Evolutionary conservation across 805 yeast genomes (phyloP).

Genomic region (Pichia phayaonensis): DNA sequence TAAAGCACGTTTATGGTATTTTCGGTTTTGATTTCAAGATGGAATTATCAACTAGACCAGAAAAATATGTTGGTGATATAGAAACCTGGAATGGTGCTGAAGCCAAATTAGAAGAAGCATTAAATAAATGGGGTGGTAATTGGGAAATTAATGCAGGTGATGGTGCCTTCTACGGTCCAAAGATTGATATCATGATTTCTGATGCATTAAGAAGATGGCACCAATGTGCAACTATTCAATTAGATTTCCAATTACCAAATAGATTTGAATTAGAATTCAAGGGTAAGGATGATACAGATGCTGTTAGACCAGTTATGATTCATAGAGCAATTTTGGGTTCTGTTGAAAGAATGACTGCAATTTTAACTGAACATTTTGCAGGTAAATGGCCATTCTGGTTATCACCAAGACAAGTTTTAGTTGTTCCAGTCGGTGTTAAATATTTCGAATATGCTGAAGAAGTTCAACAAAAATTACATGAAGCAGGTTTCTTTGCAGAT

Average conservation of each 20-base stretch:
- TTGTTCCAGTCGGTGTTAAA: constrained; percentile 95
- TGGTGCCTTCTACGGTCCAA: constrained; percentile 95
- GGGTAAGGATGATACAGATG: constrained; percentile 52
- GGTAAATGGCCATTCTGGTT: constrained; percentile 99
- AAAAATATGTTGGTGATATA: constrained; percentile 87
- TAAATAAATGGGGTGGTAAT: constrained; percentile 75
- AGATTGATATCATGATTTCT: constrained; percentile 91
- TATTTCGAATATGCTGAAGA: constrained; percentile 84
- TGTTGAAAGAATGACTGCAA: constrained; percentile 98
- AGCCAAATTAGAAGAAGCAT: constrained; percentile 69
- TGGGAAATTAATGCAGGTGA: constrained; percentile 97
- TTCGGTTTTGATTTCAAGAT: constrained; percentile 93
- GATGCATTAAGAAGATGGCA: constrained; percentile 96
- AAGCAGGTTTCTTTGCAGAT: constrained; percentile 82
- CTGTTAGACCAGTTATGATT: constrained; percentile 93
- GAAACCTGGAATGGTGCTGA: constrained; percentile 95
- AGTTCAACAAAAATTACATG: constrained; percentile 61
- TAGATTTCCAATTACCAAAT: constrained; percentile 95
- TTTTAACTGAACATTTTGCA: constrained; percentile 93
- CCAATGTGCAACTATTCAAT: constrained; percentile 98
- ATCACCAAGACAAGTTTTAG: constrained; percentile 96
- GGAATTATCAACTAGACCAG: constrained; percentile 97
- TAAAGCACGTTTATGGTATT: constrained; percentile 77
- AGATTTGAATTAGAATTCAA: constrained; percentile 89
- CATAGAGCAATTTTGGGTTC: constrained; percentile 98